These are phyloP conservation scores for Eragrostis curvula DNA, from an alignment of 176 grass and related monocot genomes.

Conservation along the genomic window DNA sequence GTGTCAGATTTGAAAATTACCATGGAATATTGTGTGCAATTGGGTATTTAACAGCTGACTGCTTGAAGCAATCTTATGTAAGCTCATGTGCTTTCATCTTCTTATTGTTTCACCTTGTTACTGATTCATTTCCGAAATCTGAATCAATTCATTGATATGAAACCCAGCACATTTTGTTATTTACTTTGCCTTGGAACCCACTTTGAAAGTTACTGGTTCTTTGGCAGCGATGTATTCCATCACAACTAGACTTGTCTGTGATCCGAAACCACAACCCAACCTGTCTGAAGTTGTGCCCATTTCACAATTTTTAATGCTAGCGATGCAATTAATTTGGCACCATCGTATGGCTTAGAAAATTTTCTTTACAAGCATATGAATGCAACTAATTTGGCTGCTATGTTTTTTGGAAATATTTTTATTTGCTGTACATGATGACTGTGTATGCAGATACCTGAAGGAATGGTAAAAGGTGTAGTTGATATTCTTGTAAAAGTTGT, in stretches of 20 bases:
- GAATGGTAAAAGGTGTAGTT: constrained; percentile 50
- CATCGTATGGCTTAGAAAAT: constrained; percentile 9
- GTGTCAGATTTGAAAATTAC: constrained; percentile 83
- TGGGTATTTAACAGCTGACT: constrained; percentile 76
- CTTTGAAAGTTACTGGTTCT: constrained; percentile 9
- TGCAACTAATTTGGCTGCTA: background rate
- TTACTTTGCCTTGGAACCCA: background rate
- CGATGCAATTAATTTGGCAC: constrained; percentile 14
- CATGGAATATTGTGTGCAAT: constrained; percentile 84
- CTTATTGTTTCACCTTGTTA: constrained; percentile 25
- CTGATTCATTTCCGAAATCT: background rate
- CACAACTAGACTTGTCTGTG: background rate
- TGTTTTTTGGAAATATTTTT: constrained; percentile 22
- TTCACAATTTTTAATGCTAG: constrained; percentile 6
- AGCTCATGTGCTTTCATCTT: constrained; percentile 36
- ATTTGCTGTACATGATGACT: constrained; percentile 21
- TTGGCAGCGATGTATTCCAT: constrained; percentile 5
- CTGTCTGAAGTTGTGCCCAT: background rate
- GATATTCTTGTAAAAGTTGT: constrained; percentile 78
- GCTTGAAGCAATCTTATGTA: constrained; percentile 80
- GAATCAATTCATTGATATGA: constrained; percentile 22
- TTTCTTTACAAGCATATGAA: background rate
- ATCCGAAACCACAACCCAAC: background rate
- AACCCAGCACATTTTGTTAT: constrained; percentile 25
- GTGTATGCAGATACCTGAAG: constrained; percentile 72